Percentiles rank a stretch among this genome's conserved stretches.
Conservation (phyloP, 371 early-diverging fungal species). For the Mucor irregularis region DNA sequence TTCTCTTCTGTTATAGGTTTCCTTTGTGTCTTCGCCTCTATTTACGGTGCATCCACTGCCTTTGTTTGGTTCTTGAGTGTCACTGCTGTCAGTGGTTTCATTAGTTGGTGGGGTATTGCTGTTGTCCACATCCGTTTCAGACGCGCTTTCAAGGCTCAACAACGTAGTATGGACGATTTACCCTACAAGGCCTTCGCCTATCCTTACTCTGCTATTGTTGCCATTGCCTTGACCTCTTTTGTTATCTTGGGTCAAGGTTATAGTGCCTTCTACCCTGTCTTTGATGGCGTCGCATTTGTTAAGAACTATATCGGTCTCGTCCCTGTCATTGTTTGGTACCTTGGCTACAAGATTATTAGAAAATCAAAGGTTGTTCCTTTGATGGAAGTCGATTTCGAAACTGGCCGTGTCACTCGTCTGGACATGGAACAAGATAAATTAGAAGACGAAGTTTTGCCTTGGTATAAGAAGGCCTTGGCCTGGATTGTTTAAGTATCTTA, state of each 20-base stretch:
- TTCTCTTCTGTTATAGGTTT: conserved; percentile 61
- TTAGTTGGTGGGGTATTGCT: conserved; percentile 79
- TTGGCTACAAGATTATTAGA: conserved; percentile 47
- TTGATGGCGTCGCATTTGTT: conserved; percentile 27
- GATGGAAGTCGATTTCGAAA: conserved; percentile 41
- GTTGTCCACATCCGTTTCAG: conserved; percentile 84
- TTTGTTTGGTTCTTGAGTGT: conserved; percentile 77
- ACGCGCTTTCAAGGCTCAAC: conserved; percentile 73
- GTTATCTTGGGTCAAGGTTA: conserved; percentile 62
- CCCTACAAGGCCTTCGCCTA: conserved; percentile 72
- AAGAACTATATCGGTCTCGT: conserved; percentile 46
- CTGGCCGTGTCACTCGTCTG: conserved; percentile 29
- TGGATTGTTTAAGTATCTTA: conserved; percentile 15
- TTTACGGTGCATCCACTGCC: conserved; percentile 50
- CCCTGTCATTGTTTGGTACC: conserved; percentile 45
- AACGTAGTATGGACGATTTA: conserved; percentile 60
- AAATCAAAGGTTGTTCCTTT: conserved; percentile 58
- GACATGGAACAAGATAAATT: conserved; percentile 37
- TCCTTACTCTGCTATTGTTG: conserved; percentile 64
- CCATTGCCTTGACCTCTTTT: conserved; percentile 44
- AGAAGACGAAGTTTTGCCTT: conserved; percentile 21
- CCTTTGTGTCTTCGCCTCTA: conserved; percentile 51
- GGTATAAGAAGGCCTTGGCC: conserved; percentile 21
- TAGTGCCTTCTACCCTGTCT: conserved; percentile 26
- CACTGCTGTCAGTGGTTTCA: conserved; percentile 73